Conservation (phyloP, 1,284 basidiomycete genomes). For the Ganoderma lucidum region DNA sequence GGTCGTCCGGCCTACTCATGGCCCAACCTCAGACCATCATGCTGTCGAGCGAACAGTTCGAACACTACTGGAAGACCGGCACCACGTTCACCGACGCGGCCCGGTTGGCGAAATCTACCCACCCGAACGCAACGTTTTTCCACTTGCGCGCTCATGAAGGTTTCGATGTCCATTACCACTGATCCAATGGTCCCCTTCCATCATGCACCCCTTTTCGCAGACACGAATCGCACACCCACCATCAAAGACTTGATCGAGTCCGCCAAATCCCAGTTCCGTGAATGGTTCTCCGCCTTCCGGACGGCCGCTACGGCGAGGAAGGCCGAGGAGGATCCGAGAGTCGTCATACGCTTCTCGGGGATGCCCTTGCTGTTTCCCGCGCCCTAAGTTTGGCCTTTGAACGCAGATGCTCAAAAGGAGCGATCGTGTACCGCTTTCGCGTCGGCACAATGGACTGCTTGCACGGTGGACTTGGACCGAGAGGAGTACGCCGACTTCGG, state of each 20-base stretch:
- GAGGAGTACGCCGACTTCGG: slow-evolving; percentile 42
- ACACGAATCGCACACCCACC: slow-evolving; percentile 25
- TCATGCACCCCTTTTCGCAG: slow-evolving; percentile 48
- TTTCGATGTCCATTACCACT: slow-evolving; percentile 55
- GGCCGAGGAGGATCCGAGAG: neutral
- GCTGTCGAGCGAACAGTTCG: neutral
- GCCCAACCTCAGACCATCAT: neutral
- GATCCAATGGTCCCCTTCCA: slow-evolving; percentile 58
- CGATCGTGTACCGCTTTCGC: neutral
- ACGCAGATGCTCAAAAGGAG: neutral
- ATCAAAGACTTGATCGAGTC: slow-evolving; percentile 37
- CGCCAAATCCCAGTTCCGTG: slow-evolving; percentile 44
- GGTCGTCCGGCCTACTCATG: neutral
- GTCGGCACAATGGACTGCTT: neutral
- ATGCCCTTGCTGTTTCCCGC: slow-evolving; percentile 44
- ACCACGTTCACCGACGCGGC: slow-evolving; percentile 44
- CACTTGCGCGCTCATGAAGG: slow-evolving; percentile 51
- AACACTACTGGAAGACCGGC: slow-evolving; percentile 53
- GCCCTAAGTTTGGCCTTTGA: slow-evolving; percentile 35
- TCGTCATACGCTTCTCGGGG: slow-evolving; percentile 46
- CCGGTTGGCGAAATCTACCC: slow-evolving; percentile 38
- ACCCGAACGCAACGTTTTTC: slow-evolving; percentile 57
- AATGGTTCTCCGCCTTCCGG: slow-evolving; percentile 47
- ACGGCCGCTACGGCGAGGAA: slow-evolving; percentile 11
- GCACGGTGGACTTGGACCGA: slow-evolving; percentile 7